Base-by-base conservation (phyloP, 2,329 filamentous ascomycete species). In the Paraconiothyrium sp. region DNA sequence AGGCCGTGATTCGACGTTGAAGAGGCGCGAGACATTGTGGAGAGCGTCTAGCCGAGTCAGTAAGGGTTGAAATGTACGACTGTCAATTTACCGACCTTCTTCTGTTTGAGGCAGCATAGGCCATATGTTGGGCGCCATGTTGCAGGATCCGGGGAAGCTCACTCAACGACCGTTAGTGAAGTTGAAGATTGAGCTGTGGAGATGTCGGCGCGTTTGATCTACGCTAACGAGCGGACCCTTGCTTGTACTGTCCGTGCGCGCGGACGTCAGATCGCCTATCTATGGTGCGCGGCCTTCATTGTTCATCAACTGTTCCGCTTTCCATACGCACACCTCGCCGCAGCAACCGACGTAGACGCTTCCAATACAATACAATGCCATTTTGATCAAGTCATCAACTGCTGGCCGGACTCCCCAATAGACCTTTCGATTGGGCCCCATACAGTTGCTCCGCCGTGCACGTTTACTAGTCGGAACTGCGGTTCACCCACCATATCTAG, bases 1-100 rank as follows among this genome's bases (percentile, higher is more conserved):
- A 0, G 93, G 93, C 61, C 93, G 93, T 75, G 97, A 92, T 83
- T 98, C 94, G 63, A 97, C 90, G 66, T 92, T 92, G 41, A 97
- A 86, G 4, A 97, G 90, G 46, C 94, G 92, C 34, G 87, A 86
- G 49, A 77, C 71, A 74, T 94, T 94, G 83, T 97, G 94, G 41
- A 97, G 89, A 66, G 93, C 90, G 77, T 93, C 90, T 89, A 70
- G 20, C 27, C 8, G 32, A 16, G 63, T 76, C 39, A 72, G 64
- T 55, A 48, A 48, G 27, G 63, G 59, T 24, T 14, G 56, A 4
- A 24, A 32, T 4, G 24, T 46, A 30, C 11, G 11, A 43, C 22
- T 6, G 4, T 48, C 56, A 10, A n/a, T 14, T 6, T 22, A 13
- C 66, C 34, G 63, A 80, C 81, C 81, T 81, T 93, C 91, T 67